Base-by-base conservation (phyloP, 2,329 filamentous ascomycete species). In the Nemania sp. region DNA sequence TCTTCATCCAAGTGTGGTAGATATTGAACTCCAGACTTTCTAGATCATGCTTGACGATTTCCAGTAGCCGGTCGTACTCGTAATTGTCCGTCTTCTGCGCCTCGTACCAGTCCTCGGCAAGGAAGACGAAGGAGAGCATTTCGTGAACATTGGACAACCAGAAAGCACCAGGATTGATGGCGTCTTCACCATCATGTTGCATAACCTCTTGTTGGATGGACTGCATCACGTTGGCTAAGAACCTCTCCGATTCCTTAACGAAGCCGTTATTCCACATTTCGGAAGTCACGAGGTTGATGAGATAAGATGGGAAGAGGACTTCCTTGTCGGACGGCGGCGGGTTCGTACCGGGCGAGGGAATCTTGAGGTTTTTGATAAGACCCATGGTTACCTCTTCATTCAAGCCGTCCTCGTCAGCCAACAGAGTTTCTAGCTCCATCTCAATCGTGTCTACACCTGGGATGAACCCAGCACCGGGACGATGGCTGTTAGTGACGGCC, bases 191-290 rank as follows among this genome's bases (percentile, higher is more conserved):
- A 64, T 99, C 93, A 70, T 99, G 91, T 70, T 96, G 90, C 94
- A 99, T 97, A 52, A 99, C 94, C 72, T 99, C 94, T 72, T 97
- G 92, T 72, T 99, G 94, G 68, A 99, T 97, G 6, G 92, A 96
- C 75, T 97, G 94, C 94, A 99, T 99, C 61, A 99, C 94, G 67
- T 97, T 99, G 68, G 94, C 94, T 59, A 99, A 81, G 83, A 99
- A 99, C 50, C 93, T 89, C 75, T 99, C 94, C 3, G 94, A 97
- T 75, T 99, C 94, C 79, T 99, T 99, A 66, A 99, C 94, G 70
- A 97, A 99, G 41, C 94, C 94, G 67, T 99, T 99, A 79, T 99
- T 99, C 94, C 94, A 99, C 94, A 99, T 99, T 77, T 99, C 94
- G 14, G 92, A 97, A 11, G 94, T 99, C 60, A 99, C 94, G 57